Conservation (phyloP, 306 rosid species). For the Luffa aegyptiaca region DNA sequence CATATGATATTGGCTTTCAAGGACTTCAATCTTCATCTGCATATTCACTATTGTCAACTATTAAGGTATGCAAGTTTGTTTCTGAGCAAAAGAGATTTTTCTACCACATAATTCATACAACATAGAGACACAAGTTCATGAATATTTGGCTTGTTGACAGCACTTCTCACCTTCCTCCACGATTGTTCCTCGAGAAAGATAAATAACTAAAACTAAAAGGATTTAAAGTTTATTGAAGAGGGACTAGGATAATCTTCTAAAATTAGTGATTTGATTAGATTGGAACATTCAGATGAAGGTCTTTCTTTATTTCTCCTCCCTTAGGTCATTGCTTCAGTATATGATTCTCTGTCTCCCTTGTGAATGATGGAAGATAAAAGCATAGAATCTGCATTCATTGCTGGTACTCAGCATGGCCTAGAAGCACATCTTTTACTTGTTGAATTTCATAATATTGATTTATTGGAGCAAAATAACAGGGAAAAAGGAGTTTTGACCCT, state of each 20-base stretch:
- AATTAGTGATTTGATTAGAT: not conserved
- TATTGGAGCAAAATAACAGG: not conserved
- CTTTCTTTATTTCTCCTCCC: not conserved
- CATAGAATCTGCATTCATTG: not conserved
- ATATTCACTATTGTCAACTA: constrained; percentile 35
- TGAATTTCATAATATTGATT: not conserved
- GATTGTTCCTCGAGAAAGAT: not conserved
- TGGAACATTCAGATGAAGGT: not conserved
- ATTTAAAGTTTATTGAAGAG: not conserved
- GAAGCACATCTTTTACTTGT: not conserved
- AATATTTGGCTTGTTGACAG: not conserved
- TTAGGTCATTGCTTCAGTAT: not conserved
- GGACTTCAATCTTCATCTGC: constrained; percentile 69
- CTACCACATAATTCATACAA: not conserved
- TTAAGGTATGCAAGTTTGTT: constrained; percentile 41
- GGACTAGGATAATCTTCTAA: not conserved
- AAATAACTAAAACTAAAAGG: not conserved
- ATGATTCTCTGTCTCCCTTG: not conserved
- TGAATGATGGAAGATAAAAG: not conserved
- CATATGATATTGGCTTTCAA: constrained; percentile 75
- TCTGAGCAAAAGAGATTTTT: constrained; percentile 4
- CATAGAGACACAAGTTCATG: not conserved
- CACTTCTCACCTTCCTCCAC: not conserved
- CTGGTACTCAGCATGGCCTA: not conserved
- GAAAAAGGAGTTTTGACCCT: not conserved